phyloP scores from a whole-genome alignment of 2,329 filamentous ascomycete species.

The Fusarium staphyleae region DNA sequence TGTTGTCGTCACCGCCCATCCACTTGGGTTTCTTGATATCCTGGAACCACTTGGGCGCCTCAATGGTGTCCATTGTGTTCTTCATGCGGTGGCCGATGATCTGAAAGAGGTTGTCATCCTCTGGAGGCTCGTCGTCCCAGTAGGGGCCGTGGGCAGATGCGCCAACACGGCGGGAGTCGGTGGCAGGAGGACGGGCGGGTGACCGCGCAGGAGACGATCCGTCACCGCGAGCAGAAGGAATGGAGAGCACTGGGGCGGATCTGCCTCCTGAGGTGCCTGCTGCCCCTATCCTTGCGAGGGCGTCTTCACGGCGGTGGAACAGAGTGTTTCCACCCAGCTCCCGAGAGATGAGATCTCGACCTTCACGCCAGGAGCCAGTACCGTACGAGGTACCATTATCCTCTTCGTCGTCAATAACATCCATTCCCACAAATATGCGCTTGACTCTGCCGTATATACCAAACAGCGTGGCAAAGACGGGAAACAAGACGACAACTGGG shows the following conservation, averaged over 20 bases:
- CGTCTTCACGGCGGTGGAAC: constrained; percentile 56
- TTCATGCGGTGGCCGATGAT: constrained; percentile 84
- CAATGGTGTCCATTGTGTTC: constrained; percentile 88
- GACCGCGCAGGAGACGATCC: constrained; percentile 50
- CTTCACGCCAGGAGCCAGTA: constrained; percentile 88
- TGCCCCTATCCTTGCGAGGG: constrained; percentile 46
- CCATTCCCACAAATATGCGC: constrained; percentile 77
- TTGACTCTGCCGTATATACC: constrained; percentile 86
- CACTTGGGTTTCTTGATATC: constrained; percentile 81
- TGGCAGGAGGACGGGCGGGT: constrained; percentile 48
- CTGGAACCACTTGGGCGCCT: constrained; percentile 82
- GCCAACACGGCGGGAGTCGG: constrained; percentile 42
- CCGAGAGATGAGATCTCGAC: constrained; percentile 85
- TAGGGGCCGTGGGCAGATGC: constrained; percentile 38
- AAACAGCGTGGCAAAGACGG: constrained; percentile 85
- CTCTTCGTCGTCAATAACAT: constrained; percentile 77
- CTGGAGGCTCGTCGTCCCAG: constrained; percentile 63
- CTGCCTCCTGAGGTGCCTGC: constrained; percentile 43
- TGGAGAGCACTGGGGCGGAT: constrained; percentile 56
- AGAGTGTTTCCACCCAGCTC: constrained; percentile 74
- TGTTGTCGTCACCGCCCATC: constrained; percentile 70
- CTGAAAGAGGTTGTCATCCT: constrained; percentile 83
- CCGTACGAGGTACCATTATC: constrained; percentile 72
- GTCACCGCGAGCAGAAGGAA: constrained; percentile 52
- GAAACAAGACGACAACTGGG: constrained; percentile 85